phyloP scores from a whole-genome alignment of 2,329 filamentous ascomycete species.

The Tothia fuscella region DNA sequence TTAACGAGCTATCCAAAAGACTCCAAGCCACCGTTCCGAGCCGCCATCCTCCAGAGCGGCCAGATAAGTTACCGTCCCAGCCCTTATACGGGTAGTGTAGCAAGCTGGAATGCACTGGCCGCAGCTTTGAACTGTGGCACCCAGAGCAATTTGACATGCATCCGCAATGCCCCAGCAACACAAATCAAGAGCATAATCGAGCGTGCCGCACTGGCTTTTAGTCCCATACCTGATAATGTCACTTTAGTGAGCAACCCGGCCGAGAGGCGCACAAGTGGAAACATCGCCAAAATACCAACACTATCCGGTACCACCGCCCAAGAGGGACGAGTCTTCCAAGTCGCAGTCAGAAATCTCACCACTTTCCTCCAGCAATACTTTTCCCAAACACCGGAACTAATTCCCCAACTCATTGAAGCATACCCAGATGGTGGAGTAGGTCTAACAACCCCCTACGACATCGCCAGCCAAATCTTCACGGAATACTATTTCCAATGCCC shows the following conservation, averaged over 20 bases:
- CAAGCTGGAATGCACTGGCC: not conserved
- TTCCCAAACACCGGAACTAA: not conserved
- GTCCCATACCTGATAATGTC: conserved; percentile 8
- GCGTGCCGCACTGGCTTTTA: conserved; percentile 4
- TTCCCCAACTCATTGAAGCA: not conserved
- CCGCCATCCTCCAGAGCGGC: conserved; percentile 19
- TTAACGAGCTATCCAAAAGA: conserved; percentile 20
- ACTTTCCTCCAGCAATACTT: not conserved
- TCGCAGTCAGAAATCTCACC: not conserved
- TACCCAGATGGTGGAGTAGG: not conserved
- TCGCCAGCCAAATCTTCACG: not conserved
- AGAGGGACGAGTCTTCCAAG: conserved; percentile 15
- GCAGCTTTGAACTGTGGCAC: not conserved
- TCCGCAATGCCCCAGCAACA: conserved; percentile 8
- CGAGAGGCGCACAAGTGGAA: not conserved
- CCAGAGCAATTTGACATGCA: not conserved
- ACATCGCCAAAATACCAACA: conserved; percentile 15
- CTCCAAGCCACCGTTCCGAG: conserved; percentile 21
- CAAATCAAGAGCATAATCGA: conserved; percentile 11
- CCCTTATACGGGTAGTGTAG: not conserved
- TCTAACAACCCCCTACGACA: not conserved
- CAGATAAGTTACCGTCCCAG: not conserved
- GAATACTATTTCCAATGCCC: not conserved
- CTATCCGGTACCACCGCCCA: conserved; percentile 18
- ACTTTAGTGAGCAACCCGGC: conserved; percentile 4